Conservation (phyloP, 2,329 filamentous ascomycete species). For the Waltergamsia citrina region DNA sequence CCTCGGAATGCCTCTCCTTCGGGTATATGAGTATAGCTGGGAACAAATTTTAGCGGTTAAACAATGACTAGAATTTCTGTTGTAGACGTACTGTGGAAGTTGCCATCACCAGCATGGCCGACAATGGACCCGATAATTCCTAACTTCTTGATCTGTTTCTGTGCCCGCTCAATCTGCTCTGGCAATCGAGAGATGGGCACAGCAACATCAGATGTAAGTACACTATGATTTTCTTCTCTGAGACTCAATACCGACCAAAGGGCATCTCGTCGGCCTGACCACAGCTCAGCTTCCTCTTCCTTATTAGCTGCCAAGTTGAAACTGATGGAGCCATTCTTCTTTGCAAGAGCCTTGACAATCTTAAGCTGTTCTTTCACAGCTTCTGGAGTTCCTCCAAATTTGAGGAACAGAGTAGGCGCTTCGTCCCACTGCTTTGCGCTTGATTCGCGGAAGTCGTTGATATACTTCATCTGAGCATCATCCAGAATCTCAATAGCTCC, state of each 20-base stretch:
- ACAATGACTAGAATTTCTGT: too few relatives aligned
- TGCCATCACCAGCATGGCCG: constrained; percentile 87
- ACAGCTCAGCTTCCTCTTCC: constrained; percentile 64
- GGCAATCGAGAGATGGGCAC: constrained; percentile 69
- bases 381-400: constrained; percentile 70
- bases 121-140: constrained; percentile 81
- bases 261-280: constrained; percentile 74
- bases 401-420: constrained; percentile 72
- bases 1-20: constrained; percentile 62
- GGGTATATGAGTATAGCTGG: too few relatives aligned
- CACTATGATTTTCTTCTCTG: constrained; percentile 39
- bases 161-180: constrained; percentile 72
- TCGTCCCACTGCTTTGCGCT: constrained; percentile 64
- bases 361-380: constrained; percentile 71
- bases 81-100: too few relatives aligned
- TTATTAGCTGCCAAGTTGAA: constrained; percentile 71
- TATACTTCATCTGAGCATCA: constrained; percentile 76
- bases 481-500: constrained; percentile 83
- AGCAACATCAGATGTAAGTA: constrained; percentile 55
- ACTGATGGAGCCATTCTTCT: constrained; percentile 49
- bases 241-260: constrained; percentile 77
- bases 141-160: constrained; percentile 79
- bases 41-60: too few relatives aligned
- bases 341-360: constrained; percentile 59
- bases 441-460: constrained; percentile 66